phyloP scores from a whole-genome alignment of 169 alveolate species.

The Plasmodium billcollinsi region DNA sequence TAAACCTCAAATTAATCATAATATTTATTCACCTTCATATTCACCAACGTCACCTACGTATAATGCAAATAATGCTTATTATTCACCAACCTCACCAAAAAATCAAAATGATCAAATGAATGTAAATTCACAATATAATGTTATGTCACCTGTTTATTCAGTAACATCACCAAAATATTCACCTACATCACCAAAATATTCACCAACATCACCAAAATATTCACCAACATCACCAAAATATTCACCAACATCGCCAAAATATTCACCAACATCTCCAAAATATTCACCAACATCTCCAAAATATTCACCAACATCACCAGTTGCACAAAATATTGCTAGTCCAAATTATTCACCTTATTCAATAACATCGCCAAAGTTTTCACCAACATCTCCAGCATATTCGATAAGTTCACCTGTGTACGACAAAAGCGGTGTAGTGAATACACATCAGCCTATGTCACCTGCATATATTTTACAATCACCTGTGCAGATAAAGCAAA shows the following conservation, averaged over 20 bases:
- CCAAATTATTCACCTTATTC: conserved; percentile 84
- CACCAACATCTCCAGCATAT: conserved; percentile 92
- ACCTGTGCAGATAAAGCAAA: conserved; percentile 60
- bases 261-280: conserved; percentile 15
- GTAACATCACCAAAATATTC: conserved; percentile 88
- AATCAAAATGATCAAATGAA: conserved; percentile 63
- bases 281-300: conserved; percentile 83
- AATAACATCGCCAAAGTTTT: conserved; percentile 90
- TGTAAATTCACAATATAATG: conserved; percentile 25
- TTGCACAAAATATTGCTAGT: conserved; percentile 62
- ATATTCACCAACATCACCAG: conserved; percentile 92
- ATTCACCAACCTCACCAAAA: conserved; percentile 85
- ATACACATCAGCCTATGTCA: conserved; percentile 43
- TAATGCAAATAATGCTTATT: conserved; percentile 70
- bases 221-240: conserved; percentile 92
- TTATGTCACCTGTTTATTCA: conserved; percentile 53
- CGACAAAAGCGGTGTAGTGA: conserved; percentile 15
- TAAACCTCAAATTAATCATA: conserved; percentile 66
- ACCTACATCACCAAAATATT: conserved; percentile 92
- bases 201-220: conserved; percentile 92
- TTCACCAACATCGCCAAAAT: conserved; percentile 58
- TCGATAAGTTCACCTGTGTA: conserved; percentile 89
- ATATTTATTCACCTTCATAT: conserved; percentile 82
- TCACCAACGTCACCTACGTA: conserved; percentile 89
- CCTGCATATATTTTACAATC: conserved; percentile 72